Base-by-base conservation (phyloP, 73 alveolate genomes). In the Uronychia setigera region DNA sequence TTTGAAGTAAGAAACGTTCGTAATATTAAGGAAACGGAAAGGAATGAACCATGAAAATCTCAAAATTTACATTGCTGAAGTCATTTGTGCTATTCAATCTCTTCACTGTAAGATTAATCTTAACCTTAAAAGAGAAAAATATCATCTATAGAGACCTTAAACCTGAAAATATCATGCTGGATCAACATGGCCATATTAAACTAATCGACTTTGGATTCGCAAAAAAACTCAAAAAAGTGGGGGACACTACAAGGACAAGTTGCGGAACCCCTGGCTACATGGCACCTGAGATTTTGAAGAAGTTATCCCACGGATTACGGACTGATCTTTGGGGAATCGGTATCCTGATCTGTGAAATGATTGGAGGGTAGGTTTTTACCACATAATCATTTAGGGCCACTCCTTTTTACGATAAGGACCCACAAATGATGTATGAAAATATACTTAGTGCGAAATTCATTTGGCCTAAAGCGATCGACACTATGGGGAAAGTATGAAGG, bases 201-300 rank as follows among this genome's bases (percentile, higher is more conserved):
- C 81, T 97, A 57, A 97, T 98, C 75, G 99, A 97, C 92, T 97
- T 97, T 84, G 99, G 99, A 0, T 94, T 97, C 14, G 96, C 99
- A 32, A 95, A 93, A 87, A 96, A 91, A 76, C 82, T 86, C 57
- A 93, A 92, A 76, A 89, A 90, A 67, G 96, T 92, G 29, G 90
- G 92, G 58, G 98, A 92, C 57, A 86, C 83, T 76, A 94, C 99
- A 9, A 46, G 78, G 28, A 92, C 97, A 79, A 91, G 90, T 34
- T 91, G 98, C 67, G 98, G 98, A 0, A 91, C 96, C 31, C 98
- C 98, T 0, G 96, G 93, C 80, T 94, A 94, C 80, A 91, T 94
- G 94, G 92, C 96, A 26, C 98, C 98, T 32, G 98, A 94, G 79
- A 93, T 94, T 76, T 78, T 94, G 31, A 86, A 60, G 67, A 46